These are phyloP conservation scores for Amniculicola lignicola DNA, from an alignment of 495 filamentous ascomycete genomes.

Conservation along the genomic window DNA sequence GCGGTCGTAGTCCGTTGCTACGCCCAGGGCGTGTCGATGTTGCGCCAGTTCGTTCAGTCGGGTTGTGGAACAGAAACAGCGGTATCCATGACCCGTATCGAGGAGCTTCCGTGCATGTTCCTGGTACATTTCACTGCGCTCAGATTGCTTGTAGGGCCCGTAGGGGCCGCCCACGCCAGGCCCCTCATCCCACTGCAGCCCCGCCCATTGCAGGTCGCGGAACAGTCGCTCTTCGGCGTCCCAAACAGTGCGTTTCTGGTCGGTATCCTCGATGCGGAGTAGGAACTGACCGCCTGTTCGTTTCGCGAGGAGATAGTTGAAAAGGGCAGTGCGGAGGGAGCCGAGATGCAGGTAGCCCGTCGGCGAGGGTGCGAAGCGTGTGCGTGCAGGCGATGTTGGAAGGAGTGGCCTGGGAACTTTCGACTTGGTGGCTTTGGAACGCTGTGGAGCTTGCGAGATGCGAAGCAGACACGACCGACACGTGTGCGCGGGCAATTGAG, in stretches of 20 bases:
- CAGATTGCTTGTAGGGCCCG: conserved; percentile 81
- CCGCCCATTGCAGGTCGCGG: conserved; percentile 81
- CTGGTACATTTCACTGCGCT: conserved; percentile 71
- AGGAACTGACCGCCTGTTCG: conserved; percentile 90
- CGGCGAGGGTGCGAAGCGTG: conserved; percentile 92
- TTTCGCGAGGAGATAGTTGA: conserved; percentile 85
- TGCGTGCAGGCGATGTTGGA: conserved; percentile 69
- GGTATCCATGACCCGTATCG: conserved; percentile 70
- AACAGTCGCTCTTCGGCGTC: conserved; percentile 74
- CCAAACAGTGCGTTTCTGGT: conserved; percentile 78
- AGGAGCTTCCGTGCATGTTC: conserved; percentile 70
- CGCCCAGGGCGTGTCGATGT: conserved; percentile 56
- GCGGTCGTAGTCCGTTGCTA: conserved; percentile 71
- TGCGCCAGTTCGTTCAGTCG: conserved; percentile 62
- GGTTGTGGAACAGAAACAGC: conserved; percentile 84
- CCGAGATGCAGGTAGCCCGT: conserved; percentile 93
- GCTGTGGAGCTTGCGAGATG: conserved; percentile 9
- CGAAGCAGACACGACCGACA: conserved; percentile 23
- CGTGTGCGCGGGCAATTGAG: conserved; percentile 11
- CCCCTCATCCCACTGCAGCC: conserved; percentile 92
- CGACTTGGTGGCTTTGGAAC: background rate
- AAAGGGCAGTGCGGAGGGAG: conserved; percentile 84
- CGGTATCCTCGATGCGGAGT: conserved; percentile 90
- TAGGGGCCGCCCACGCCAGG: conserved; percentile 74
- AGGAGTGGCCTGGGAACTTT: conserved; percentile 4